A percentile compares a stretch with the other conserved stretches of the same genome.
These are phyloP conservation scores for Trichosporon sp. DNA, from an alignment of 1,284 basidiomycete species.

Conservation along the genomic window DNA sequence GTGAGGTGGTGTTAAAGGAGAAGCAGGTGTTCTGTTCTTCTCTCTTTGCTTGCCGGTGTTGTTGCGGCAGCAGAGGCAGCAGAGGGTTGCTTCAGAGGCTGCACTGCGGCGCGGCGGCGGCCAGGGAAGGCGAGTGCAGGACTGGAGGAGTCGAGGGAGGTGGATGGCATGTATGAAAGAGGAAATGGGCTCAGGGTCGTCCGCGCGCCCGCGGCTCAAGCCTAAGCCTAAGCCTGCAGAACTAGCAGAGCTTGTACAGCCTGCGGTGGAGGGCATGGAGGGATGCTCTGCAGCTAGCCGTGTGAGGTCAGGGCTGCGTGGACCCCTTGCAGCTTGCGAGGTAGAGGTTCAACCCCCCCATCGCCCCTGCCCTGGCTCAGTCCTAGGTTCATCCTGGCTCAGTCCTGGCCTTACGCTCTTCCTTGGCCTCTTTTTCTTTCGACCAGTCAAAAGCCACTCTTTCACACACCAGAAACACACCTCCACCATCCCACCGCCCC, in stretches of 20 bases:
- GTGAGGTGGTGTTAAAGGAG: neutral
- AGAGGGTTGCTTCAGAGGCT: neutral
- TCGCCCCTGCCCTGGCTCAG: conserved; percentile 1
- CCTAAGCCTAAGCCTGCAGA: too few relatives aligned
- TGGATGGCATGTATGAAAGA: conserved; percentile 17
- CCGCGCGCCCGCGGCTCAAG: neutral
- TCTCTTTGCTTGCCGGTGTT: neutral
- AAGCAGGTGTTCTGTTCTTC: neutral
- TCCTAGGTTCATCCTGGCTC: too few relatives aligned
- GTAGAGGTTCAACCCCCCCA: neutral
- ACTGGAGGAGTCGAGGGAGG: neutral
- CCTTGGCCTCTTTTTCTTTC: conserved; percentile 14
- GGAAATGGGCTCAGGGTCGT: conserved; percentile 4
- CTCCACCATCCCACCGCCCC: neutral
- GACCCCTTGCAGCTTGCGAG: neutral
- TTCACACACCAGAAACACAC: conserved; percentile 10
- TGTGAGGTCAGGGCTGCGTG: neutral
- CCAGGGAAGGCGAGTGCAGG: conserved; percentile 6
- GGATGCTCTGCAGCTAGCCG: neutral
- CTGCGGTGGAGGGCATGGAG: too few relatives aligned
- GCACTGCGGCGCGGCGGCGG: neutral
- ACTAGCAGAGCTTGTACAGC: too few relatives aligned
- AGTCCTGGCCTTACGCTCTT: neutral
- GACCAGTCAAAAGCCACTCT: conserved; percentile 14
- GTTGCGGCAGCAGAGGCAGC: neutral